Evolutionary conservation across 1,284 basidiomycete genomes (phyloP).

Genomic region (Neotropicomus parvogracilis): DNA sequence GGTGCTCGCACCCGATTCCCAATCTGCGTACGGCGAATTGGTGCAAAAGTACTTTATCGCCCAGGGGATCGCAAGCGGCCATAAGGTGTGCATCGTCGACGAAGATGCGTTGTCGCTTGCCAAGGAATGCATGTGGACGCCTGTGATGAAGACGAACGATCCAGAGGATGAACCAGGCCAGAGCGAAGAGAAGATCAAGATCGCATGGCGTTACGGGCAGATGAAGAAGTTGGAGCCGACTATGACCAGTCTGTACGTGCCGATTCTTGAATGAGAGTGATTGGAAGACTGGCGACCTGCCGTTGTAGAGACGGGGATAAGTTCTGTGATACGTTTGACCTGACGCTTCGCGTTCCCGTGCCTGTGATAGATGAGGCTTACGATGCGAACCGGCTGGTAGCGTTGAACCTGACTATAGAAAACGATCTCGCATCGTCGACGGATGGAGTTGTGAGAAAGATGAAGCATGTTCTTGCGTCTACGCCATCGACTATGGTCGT

Average conservation of each 20-base stretch:
- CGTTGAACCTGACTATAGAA: slow-evolving; percentile 27
- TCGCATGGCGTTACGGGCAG: slow-evolving; percentile 93
- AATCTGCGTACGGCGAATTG: slow-evolving; percentile 84
- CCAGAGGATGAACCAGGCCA: slow-evolving; percentile 35
- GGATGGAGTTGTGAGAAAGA: slow-evolving; percentile 12
- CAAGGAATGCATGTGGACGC: slow-evolving; percentile 77
- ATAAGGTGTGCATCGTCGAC: slow-evolving; percentile 69
- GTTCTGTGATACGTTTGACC: slow-evolving; percentile 71
- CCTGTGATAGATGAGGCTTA: slow-evolving; percentile 45
- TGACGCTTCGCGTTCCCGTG: slow-evolving; percentile 57
- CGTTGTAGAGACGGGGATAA: slow-evolving; percentile 49
- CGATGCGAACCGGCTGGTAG: slow-evolving; percentile 36
- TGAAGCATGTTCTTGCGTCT: slow-evolving; percentile 22
- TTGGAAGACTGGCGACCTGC: slow-evolving; percentile 14
- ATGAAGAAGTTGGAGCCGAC: slow-evolving; percentile 92
- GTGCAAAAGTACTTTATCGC: slow-evolving; percentile 86
- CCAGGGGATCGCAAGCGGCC: slow-evolving; percentile 76
- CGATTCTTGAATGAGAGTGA: slow-evolving; percentile 16
- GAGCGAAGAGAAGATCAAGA: slow-evolving; percentile 63
- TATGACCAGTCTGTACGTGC: slow-evolving; percentile 53
- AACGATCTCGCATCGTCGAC: slow-evolving; percentile 8
- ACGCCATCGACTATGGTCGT: slow-evolving; percentile 37
- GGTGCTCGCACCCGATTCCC: slow-evolving; percentile 75
- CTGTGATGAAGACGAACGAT: slow-evolving; percentile 32
- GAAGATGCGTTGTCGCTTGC: slow-evolving; percentile 53